Percentiles rank a stretch among this genome's conserved stretches.
Evolutionary conservation across 1,139 yeast genomes (phyloP).

Genomic region (Zygoascus sp.): DNA sequence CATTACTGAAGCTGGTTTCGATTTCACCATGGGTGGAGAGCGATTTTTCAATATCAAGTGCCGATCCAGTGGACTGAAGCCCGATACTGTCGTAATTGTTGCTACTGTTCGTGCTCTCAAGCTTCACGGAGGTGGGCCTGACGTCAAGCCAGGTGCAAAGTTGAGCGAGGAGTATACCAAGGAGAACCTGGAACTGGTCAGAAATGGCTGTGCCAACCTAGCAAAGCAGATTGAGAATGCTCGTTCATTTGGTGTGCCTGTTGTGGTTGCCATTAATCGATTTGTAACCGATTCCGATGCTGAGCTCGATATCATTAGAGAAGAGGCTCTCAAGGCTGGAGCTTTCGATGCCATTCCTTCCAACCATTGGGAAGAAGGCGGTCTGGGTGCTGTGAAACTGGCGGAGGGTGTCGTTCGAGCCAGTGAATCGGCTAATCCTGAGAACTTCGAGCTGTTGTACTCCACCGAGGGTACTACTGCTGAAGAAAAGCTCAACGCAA

Average conservation of each 20-base stretch:
- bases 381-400: conserved; percentile 83
- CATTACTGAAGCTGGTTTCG: conserved; percentile 97
- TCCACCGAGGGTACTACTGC: conserved; percentile 64
- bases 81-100: conserved; percentile 91
- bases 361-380: conserved; percentile 98
- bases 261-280: conserved; percentile 91
- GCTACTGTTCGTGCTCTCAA: conserved; percentile 97
- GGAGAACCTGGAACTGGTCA: conserved; percentile 80
- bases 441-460: conserved; percentile 67
- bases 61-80: conserved; percentile 82
- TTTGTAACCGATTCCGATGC: conserved; percentile 81
- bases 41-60: conserved; percentile 95
- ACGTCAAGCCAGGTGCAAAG: conserved; percentile 92
- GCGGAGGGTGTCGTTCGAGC: conserved; percentile 84
- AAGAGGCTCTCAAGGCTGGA: conserved; percentile 84
- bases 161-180: conserved; percentile 79
- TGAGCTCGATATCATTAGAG: conserved; percentile 79
- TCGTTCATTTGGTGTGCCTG: conserved; percentile 80
- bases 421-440: conserved; percentile 43
- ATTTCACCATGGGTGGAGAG: conserved; percentile 99
- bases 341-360: conserved; percentile 91
- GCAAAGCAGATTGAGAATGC: conserved; percentile 91
- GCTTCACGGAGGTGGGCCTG: conserved; percentile 98
- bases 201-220: conserved; percentile 83
- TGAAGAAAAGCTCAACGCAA: conserved; percentile 75